These are phyloP conservation scores for Hamamelis virginiana DNA, from an alignment of 164 flowering plant species.

Conservation along the genomic window DNA sequence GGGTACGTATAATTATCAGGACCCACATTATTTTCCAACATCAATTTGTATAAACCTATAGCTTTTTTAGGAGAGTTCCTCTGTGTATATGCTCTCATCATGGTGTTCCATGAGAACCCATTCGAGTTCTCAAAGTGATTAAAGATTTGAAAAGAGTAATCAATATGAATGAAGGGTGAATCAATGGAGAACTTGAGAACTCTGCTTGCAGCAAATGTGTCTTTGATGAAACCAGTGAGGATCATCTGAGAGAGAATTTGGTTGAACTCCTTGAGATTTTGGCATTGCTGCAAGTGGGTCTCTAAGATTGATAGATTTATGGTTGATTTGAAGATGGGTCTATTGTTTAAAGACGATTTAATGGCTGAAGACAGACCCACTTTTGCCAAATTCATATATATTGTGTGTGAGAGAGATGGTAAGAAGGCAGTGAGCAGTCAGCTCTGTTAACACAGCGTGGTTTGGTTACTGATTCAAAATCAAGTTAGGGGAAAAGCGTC, in stretches of 20 bases:
- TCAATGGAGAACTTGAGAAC: slow-evolving; percentile 34
- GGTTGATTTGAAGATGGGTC: slow-evolving; percentile 18
- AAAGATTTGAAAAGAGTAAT: slow-evolving; percentile 29
- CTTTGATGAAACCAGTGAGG: slow-evolving; percentile 33
- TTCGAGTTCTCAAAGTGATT: slow-evolving; percentile 22
- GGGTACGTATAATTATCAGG: slow-evolving; percentile 47
- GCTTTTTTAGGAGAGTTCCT: slow-evolving; percentile 15
- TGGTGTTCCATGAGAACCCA: slow-evolving; percentile 37
- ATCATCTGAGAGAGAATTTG: slow-evolving; percentile 45
- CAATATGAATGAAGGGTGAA: slow-evolving; percentile 26
- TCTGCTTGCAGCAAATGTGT: slow-evolving; percentile 42
- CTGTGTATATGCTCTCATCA: slow-evolving; percentile 35
- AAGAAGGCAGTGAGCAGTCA: too few species aligned
- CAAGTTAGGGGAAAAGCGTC: too few species aligned
- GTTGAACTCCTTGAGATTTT: slow-evolving; percentile 26
- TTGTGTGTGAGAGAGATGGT: too few species aligned
- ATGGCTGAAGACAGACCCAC: slow-evolving; percentile 5
- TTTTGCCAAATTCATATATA: slow-evolving; percentile 6
- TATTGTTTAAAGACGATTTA: slow-evolving; percentile 1
- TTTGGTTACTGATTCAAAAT: too few species aligned
- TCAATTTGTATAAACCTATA: slow-evolving; percentile 26
- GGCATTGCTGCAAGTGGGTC: slow-evolving; percentile 28
- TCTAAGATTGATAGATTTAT: slow-evolving; percentile 30
- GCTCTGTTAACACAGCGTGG: too few species aligned
- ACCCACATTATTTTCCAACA: slow-evolving; percentile 21